phyloP scores from a whole-genome alignment of 208 protist species.

The Leishmania tarentolae region DNA sequence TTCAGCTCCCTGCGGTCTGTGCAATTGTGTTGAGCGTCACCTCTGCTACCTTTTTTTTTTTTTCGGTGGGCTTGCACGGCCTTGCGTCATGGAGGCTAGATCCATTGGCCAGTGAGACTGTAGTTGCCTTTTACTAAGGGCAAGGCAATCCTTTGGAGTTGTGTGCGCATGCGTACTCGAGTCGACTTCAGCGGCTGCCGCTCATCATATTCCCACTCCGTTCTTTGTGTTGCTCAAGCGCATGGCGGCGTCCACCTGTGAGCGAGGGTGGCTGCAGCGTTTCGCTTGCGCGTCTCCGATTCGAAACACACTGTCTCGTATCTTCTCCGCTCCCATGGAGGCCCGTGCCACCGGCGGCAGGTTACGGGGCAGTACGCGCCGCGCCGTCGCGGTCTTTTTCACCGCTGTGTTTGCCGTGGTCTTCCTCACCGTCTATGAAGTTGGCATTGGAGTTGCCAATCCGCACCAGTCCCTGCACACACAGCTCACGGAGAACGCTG shows the following conservation, averaged over 20 bases:
- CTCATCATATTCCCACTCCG: background rate
- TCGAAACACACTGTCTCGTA: too few species aligned
- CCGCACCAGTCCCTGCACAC: slow-evolving; percentile 2
- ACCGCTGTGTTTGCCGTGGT: slow-evolving; percentile 7
- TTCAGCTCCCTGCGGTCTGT: background rate
- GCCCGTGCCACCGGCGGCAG: slow-evolving; percentile 7
- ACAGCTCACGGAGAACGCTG: background rate
- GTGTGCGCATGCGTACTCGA: background rate
- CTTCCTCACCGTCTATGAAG: slow-evolving; percentile 21
- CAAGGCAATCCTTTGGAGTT: background rate
- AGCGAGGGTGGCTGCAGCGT: background rate
- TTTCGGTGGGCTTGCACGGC: background rate
- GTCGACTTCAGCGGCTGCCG: background rate
- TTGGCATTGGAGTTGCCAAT: slow-evolving; percentile 20
- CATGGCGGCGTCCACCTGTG: background rate
- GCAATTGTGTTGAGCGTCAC: background rate
- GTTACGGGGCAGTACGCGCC: slow-evolving; percentile 9
- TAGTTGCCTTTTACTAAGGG: background rate
- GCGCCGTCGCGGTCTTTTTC: slow-evolving; percentile 4
- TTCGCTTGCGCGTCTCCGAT: background rate
- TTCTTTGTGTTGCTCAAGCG: background rate
- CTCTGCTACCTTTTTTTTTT: background rate
- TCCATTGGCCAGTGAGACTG: background rate
- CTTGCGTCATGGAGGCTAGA: background rate
- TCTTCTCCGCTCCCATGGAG: background rate